Evolutionary conservation across 345 rosid species (phyloP).

Genomic region (Mallotus nudiflorus): DNA sequence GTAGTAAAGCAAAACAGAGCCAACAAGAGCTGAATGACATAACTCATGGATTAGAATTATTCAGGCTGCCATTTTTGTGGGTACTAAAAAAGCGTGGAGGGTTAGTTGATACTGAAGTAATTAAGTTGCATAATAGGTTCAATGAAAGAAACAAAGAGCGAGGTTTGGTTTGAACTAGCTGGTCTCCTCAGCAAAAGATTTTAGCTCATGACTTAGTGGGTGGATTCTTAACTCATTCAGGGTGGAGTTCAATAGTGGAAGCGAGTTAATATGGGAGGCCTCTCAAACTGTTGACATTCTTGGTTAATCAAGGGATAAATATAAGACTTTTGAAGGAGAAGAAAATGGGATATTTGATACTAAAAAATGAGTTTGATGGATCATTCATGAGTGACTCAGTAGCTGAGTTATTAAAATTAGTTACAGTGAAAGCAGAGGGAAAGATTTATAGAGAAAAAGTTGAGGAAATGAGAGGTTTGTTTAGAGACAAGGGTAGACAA

Average conservation of each 20-base stretch:
- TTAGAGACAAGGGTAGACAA: background rate
- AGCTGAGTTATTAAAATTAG: too few relatives aligned
- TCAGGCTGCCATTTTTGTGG: constrained; percentile 20
- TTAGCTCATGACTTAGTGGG: constrained; percentile 43
- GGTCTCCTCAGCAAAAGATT: constrained; percentile 47
- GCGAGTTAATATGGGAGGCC: too few relatives aligned
- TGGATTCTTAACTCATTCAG: constrained; percentile 46
- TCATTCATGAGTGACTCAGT: constrained; percentile 41
- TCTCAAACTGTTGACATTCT: constrained; percentile 37
- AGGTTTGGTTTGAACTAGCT: constrained; percentile 29
- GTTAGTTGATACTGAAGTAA: constrained; percentile 9
- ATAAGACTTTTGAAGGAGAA: constrained; percentile 39
- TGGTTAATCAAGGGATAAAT: too few relatives aligned
- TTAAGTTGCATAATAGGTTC: too few relatives aligned
- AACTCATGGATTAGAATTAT: constrained; percentile 8
- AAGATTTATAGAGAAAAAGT: constrained; percentile 15
- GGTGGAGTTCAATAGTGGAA: constrained; percentile 38
- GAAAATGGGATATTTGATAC: constrained; percentile 34
- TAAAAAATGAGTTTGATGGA: constrained; percentile 40
- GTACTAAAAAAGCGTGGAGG: constrained; percentile 9
- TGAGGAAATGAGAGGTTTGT: constrained; percentile 7
- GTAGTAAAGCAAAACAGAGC: constrained; percentile 16
- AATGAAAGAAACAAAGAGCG: constrained; percentile 27
- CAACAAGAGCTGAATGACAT: constrained; percentile 12
- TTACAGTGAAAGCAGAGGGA: constrained; percentile 33